Evolutionary conservation across 2,329 filamentous ascomycete genomes (phyloP).

Genomic region (Scytalidium sp.): DNA sequence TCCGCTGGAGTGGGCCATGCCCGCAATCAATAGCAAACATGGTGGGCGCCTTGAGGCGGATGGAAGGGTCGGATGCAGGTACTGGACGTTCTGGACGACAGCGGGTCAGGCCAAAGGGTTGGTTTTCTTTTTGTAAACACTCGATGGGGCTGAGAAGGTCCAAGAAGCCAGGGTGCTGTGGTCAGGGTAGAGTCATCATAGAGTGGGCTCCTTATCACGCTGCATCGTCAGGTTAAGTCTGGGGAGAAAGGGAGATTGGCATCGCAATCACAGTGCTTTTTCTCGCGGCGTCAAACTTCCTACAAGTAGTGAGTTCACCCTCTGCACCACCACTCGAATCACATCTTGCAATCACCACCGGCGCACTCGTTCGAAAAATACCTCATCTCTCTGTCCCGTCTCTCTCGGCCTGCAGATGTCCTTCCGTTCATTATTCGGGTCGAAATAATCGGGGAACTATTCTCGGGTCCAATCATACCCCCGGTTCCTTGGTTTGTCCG

Average conservation of each 20-base stretch:
- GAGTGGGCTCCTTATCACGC: neutral
- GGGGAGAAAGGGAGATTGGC: neutral
- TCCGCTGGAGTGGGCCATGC: neutral
- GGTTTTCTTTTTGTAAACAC: too few species aligned
- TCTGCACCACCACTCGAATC: neutral
- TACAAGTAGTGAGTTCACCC: neutral
- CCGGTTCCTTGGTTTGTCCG: neutral
- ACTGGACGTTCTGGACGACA: neutral
- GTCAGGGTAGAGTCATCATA: too few species aligned
- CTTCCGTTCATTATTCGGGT: neutral
- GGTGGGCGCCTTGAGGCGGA: neutral
- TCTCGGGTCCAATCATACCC: neutral
- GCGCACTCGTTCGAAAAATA: neutral
- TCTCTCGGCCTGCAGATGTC: neutral
- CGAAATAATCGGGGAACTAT: neutral
- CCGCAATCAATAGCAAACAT: neutral
- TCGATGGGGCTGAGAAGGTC: too few species aligned
- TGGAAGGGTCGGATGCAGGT: neutral
- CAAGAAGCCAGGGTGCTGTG: too few species aligned
- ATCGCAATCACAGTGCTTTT: neutral
- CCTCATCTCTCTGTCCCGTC: neutral
- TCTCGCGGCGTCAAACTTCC: neutral
- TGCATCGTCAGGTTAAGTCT: neutral
- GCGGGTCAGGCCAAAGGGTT: too few species aligned
- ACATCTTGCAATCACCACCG: neutral